Base-by-base conservation (phyloP, 805 yeast genomes). In the Saturnispora gosingensis region DNA sequence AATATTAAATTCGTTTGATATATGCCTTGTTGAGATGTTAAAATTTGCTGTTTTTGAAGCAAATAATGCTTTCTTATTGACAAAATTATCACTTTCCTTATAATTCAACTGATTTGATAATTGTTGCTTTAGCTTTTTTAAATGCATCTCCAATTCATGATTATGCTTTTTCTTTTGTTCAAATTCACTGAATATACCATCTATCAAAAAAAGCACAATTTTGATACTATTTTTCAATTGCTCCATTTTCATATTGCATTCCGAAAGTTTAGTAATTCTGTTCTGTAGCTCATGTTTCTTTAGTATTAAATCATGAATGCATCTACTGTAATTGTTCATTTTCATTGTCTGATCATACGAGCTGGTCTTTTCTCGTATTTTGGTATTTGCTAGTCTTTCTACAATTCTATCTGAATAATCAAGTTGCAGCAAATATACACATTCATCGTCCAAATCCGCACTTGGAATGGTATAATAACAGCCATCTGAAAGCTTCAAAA, bases 331-430 rank as follows among this genome's bases (percentile, higher is more conserved):
- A 30, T 71, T 71, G 47, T 70, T 70, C 53, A 73, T 49, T 48
- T 71, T 72, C 75, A 73, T 70, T 11, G 71, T 63, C 27, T 68
- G 70, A 51, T 72, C 76, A 55, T 67, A 73, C 0, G 70, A 59
- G 49, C 73, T 63, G 1, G 72, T 62, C 2, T 9, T 45, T 46
- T 61, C 62, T 10, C 58, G 54, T 36, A 49, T 43, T 16, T 39
- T 53, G 25, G 39, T 43, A 16, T 25, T 39, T 7, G 28, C 25
- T 42, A 51, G 10, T 16, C 46, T 51, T 13, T 39, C 48, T 8
- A 18, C 24, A 0, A 44, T 25, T 34, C 48, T 56, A 25, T 32
- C 42, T 9, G 27, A 22, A 43, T 56, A 46, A 16, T 45, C 45
- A 6, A 48, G 22, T 38, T 51, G 48, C 11, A 65, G 44, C 5